phyloP scores from a whole-genome alignment of 1,284 basidiomycete species.

The Porogramme epimiltina region DNA sequence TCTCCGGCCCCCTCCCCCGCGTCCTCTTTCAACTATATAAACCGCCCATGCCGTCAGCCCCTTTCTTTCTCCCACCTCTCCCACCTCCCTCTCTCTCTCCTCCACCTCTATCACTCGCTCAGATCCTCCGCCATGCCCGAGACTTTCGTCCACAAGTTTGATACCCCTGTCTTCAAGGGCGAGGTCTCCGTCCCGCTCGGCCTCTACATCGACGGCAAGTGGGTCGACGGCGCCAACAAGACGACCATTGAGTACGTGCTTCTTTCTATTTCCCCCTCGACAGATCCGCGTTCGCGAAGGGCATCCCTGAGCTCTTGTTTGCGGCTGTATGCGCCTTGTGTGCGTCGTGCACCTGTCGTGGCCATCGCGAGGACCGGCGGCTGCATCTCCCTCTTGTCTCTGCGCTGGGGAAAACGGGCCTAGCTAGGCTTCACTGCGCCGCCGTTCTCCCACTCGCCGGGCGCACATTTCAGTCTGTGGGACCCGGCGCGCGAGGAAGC shows the following conservation, averaged over 20 bases:
- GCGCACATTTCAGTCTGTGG: no score
- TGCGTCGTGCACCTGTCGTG: no score
- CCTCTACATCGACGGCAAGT: conserved; percentile 85
- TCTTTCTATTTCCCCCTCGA: not conserved
- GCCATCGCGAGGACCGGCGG: no score
- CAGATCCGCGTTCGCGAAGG: no score
- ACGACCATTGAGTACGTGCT: conserved; percentile 67
- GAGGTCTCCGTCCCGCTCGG: conserved; percentile 71
- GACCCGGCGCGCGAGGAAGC: no score
- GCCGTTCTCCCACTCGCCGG: no score
- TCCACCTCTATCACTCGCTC: conserved; percentile 1
- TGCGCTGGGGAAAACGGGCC: no score
- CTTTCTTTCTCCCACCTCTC: not conserved
- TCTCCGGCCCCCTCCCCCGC: not conserved
- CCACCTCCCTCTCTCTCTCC: not conserved
- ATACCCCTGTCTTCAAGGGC: conserved; percentile 71
- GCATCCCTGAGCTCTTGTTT: no score
- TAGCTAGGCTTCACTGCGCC: no score
- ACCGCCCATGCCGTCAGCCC: not conserved
- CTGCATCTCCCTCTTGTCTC: no score
- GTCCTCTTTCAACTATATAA: conserved; percentile 13
- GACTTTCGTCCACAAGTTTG: conserved; percentile 59
- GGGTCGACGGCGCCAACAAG: conserved; percentile 66
- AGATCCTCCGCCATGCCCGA: conserved; percentile 33
- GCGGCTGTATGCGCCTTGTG: no score